Evolutionary conservation across 2,329 filamentous ascomycete genomes (phyloP), one percentile per base, ranked within the genome.

Genomic region (Sclerotinia minor): DNA sequence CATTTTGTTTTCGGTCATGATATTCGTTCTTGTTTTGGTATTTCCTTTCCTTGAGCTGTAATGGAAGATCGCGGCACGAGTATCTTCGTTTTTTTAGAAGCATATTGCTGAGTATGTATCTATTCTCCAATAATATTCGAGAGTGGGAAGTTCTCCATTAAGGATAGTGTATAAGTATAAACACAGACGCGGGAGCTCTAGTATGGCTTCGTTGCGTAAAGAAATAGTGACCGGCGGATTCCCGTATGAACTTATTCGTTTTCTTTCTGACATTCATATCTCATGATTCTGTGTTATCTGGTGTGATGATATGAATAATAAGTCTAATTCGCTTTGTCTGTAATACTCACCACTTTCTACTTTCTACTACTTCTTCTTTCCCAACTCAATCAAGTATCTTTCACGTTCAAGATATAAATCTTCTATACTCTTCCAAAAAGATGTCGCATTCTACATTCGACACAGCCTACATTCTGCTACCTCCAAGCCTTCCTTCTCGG

Each of bases 141-240:
- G 38, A 49, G 21, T 26, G 32, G 44, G 45, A 19, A 26, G 11
- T 24, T 61, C 32, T 38, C 44, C 21, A 61, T 4, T 4, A n/a
- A 5, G 19, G 57, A 24, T 17, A 24, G 17, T 47, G 41, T 24
- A 32, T 17, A 58, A 15, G 17, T 26, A 59, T 5, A 2, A 54
- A 54, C 17, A 54, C 35, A 55, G 21, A 55, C 53, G 53, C 21
- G 11, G 2, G 15, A 35, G 47, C 45, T 4, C 49, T 21, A 17
- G 49, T 24, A 26, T 61, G n/a, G 13, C 45, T 29, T 61, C 44
- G 45, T 61, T 49, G 29, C 45, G 15, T 19, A 38, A 35, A 49
- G 58, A 21, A 38, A 61, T 49, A 29, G 44, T 47, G 47, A 21
- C 29, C 58, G 24, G 58, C 26, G 44, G 44, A 24, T 60, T 26